A percentile compares a stretch with the other conserved stretches of the same genome.
Evolutionary conservation across 176 grass and related monocot species (phyloP).

Genomic region (Rhynchospora breviuscula): DNA sequence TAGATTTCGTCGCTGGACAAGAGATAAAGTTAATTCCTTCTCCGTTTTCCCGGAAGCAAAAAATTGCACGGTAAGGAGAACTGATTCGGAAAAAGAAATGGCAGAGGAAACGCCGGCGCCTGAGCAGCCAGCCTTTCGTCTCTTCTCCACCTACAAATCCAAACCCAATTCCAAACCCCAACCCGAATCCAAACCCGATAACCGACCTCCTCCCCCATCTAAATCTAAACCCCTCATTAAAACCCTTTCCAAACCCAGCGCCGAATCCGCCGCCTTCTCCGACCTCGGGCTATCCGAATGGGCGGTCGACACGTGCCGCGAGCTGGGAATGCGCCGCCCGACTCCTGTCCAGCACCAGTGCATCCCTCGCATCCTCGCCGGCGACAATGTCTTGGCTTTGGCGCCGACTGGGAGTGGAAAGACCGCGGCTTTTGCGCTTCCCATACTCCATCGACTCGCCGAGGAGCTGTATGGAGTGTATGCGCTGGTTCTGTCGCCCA

Average conservation of each 20-base stretch:
- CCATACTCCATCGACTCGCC: constrained; percentile 70
- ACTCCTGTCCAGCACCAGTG: constrained; percentile 72
- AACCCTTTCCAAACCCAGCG: not conserved
- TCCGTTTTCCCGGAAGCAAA: no score
- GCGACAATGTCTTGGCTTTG: constrained; percentile 71
- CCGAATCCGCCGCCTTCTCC: constrained; percentile 39
- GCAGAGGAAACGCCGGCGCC: constrained; percentile 18
- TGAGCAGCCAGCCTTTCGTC: constrained; percentile 31
- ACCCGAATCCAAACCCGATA: constrained; percentile 1
- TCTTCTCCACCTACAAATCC: constrained; percentile 38
- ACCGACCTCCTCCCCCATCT: not conserved
- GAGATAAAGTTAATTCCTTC: no score
- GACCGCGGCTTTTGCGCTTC: constrained; percentile 78
- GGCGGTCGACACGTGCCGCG: constrained; percentile 51
- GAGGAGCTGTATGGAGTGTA: constrained; percentile 73
- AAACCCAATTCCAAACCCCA: constrained; percentile 17
- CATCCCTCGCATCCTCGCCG: constrained; percentile 76
- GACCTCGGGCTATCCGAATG: constrained; percentile 72
- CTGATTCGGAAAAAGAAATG: constrained; percentile 4
- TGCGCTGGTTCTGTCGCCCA: constrained; percentile 68
- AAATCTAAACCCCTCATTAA: not conserved
- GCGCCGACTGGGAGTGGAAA: constrained; percentile 90
- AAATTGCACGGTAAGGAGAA: not conserved
- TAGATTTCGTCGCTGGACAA: no score
- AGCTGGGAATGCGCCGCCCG: constrained; percentile 48